Evolutionary conservation across 1,284 basidiomycete species (phyloP).

Genomic region (Jaminaea rosea): DNA sequence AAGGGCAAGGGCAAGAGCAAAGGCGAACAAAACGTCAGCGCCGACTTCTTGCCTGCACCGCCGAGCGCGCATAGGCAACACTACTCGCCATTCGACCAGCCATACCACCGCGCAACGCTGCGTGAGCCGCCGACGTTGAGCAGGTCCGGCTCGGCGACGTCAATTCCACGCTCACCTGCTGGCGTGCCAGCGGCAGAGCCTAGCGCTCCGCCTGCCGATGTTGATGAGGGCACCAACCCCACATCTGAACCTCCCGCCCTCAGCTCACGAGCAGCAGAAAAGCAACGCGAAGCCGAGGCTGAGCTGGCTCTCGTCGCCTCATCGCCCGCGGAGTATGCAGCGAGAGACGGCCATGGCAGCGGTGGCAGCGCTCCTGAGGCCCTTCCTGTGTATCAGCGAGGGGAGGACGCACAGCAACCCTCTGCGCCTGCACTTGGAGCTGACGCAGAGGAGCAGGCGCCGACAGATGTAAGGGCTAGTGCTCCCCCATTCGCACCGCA

Average conservation of each 20-base stretch:
- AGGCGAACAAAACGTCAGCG: too few species aligned
- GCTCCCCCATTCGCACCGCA: too few species aligned
- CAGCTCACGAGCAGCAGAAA: background rate
- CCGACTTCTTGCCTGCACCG: background rate
- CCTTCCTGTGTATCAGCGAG: too few species aligned
- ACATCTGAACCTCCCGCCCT: background rate
- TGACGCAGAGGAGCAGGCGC: too few species aligned
- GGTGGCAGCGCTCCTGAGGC: too few species aligned
- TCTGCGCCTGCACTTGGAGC: too few species aligned
- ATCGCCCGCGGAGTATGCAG: background rate
- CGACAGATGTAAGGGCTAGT: too few species aligned
- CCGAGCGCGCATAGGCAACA: background rate
- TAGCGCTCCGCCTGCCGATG: background rate
- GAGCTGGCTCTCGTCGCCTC: background rate
- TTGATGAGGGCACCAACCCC: background rate
- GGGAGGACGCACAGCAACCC: too few species aligned
- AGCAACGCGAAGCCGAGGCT: background rate
- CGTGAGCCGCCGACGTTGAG: background rate
- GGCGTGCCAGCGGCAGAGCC: background rate
- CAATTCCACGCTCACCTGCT: background rate
- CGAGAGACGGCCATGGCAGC: background rate
- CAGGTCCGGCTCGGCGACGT: background rate
- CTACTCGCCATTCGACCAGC: background rate
- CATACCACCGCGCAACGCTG: background rate
- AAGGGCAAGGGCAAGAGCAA: background rate